Evolutionary conservation across 768 basidiomycete species (phyloP).

Genomic region (Naematelia encephala): DNA sequence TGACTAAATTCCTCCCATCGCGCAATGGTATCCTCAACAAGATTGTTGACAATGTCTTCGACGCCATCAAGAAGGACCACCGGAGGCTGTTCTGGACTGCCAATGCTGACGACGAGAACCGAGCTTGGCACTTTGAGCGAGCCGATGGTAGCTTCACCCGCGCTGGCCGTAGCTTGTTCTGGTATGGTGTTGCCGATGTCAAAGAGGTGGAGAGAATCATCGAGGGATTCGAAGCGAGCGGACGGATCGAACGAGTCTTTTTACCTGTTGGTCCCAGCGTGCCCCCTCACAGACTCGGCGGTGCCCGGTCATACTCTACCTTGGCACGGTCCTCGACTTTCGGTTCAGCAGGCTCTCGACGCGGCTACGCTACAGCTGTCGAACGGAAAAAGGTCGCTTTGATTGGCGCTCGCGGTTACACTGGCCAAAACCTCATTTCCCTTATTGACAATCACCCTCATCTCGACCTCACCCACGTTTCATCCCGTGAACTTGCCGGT

Average conservation of each 20-base stretch:
- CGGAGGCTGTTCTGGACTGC: constrained; percentile 96
- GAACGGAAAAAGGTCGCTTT: constrained; percentile 85
- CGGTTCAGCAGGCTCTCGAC: constrained; percentile 53
- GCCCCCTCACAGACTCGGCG: constrained; percentile 50
- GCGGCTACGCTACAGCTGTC: constrained; percentile 66
- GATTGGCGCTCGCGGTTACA: constrained; percentile 93
- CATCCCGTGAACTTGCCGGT: constrained; percentile 89
- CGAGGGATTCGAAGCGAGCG: constrained; percentile 60
- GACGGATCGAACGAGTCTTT: constrained; percentile 80
- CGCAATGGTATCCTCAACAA: constrained; percentile 86
- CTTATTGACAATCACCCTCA: constrained; percentile 85
- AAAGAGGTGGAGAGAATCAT: constrained; percentile 86
- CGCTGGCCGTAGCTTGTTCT: constrained; percentile 89
- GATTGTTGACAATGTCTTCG: constrained; percentile 96
- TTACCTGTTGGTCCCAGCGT: constrained; percentile 64
- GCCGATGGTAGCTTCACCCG: constrained; percentile 97
- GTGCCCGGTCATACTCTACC: constrained; percentile 50
- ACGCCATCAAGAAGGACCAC: constrained; percentile 92
- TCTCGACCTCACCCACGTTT: constrained; percentile 88
- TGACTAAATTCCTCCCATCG: constrained; percentile 87
- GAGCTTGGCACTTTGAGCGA: constrained; percentile 97
- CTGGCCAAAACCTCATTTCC: constrained; percentile 83
- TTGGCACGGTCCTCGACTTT: constrained; percentile 31
- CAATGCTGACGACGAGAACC: constrained; percentile 90
- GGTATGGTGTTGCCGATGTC: constrained; percentile 92